Base-by-base conservation (phyloP, 2,329 filamentous ascomycete species). In the Pseudonectria foliicola region DNA sequence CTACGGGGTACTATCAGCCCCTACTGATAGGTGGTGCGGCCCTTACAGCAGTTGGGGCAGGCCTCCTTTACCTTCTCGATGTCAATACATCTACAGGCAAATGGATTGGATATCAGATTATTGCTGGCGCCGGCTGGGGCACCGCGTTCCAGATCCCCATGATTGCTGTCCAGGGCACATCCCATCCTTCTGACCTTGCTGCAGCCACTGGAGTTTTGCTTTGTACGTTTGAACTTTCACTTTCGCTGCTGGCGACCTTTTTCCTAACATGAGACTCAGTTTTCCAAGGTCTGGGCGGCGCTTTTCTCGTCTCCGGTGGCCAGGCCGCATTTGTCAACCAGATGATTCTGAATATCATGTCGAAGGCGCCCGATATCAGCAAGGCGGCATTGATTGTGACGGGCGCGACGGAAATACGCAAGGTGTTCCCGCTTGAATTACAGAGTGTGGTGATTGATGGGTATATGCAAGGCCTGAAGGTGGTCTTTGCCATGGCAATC, bases 381-480 rank as follows among this genome's bases (percentile, higher is more conserved):
- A 51, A 62, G 8, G 43, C 35, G 6, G 43, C 46, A 1, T 59
- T 72, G 4, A 53, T 68, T 24, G 46, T 59, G 2, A 64, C 64
- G 0, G 69, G 69, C 12, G 68, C 70, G 3, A 82, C 77, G 0
- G 68, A 75, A 43, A 63, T 86, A 25, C 70, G 75, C 44, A 39
- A 52, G 5, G 59, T 58, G 2, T 75, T 84, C 43, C 50, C 66
- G 0, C 37, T 49, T 0, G 52, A 71, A n/a, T 66, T 64, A 38
- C 60, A 81, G 3, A 50, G 60, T 0, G 61, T 65, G 0, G 76
- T 85, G 27, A 63, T 82, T 16, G 44, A 56, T 0, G 77, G 75
- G 0, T 85, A 85, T 60, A 82, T 73, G 46, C 59, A 73, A 34
- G 74, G 75, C 0, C 73, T 81, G 46, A 77, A 80, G 50, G 77